Base-by-base conservation (phyloP, 116 monocot species). In the Thalassia testudinum region DNA sequence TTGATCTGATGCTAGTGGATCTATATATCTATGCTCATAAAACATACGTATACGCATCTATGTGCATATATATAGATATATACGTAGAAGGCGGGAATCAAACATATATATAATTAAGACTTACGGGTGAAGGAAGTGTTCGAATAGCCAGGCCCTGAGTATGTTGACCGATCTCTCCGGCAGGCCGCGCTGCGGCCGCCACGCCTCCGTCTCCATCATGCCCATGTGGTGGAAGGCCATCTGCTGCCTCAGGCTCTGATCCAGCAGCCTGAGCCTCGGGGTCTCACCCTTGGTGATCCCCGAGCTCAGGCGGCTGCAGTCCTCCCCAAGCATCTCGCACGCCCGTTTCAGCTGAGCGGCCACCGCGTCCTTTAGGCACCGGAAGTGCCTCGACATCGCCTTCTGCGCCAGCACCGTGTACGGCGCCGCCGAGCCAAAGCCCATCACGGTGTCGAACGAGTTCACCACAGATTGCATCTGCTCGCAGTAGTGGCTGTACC, bases 111-210 rank as follows among this genome's bases (percentile, higher is more conserved):
- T n/a, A n/a, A n/a, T n/a, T n/a, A n/a, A 34, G 3, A 78, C 88
- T 27, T 81, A 97, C 95, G 95, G 95, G 67, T 97, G 88, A 59
- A 97, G 95, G 68, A 97, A 97, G 73, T 97, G 95, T 65, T 97
- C 88, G 44, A 97, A 97, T 21, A 97, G 95, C 95, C 95, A 97
- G n/a, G 85, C 62, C 26, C 95, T 53, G 28, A 97, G 54, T 29
- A 82, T 67, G 42, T 67, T 79, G 26, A 97, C 95, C 0, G 95
- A 97, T 8, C 95, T 75, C 40, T 97, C 95, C 0, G 95, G 95
- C 27, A 97, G 64, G 1, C 95, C 88, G 4, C 95, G 75, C 67
- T 97, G 95, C 1, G 95, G 95, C 45, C 95, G 53, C 95, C 95
- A 97, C 0, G 88, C 85, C 37, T 85, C 88, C 56, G 88, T 88